Conservation (phyloP, 2,329 filamentous ascomycete genomes). For the Dactylellina parvicollis region DNA sequence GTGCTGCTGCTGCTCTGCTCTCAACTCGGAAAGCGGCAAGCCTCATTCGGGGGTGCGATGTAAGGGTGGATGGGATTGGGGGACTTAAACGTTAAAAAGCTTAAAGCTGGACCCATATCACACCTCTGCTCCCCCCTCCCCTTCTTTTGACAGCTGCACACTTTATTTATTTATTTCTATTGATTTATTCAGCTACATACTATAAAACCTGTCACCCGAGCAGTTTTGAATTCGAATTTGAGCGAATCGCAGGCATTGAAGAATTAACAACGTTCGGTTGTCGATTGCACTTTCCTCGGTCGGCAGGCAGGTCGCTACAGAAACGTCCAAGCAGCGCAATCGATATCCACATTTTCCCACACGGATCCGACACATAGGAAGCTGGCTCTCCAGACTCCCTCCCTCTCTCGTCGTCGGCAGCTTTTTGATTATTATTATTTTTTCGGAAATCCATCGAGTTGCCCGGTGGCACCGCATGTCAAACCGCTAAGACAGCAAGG, state of each 20-base stretch:
- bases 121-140: not conserved
- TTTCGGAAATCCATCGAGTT: conserved; percentile 2
- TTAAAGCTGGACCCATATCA: conserved; percentile 36
- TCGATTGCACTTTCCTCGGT: conserved; percentile 53
- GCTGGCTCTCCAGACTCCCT: too few relatives aligned
- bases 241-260: not conserved
- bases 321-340: conserved; percentile 1
- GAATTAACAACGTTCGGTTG: not conserved
- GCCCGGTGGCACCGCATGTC: conserved; percentile 42
- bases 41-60: conserved; percentile 1
- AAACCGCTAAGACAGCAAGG: conserved; percentile 52
- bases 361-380: not conserved
- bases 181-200: too few relatives aligned
- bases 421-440: too few relatives aligned
- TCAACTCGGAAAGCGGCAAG: conserved; percentile 50
- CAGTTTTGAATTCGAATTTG: too few relatives aligned
- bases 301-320: conserved; percentile 34
- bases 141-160: conserved; percentile 1
- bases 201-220: too few relatives aligned
- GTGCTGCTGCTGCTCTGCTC: not conserved
- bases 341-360: conserved; percentile 25
- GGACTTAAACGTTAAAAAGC: conserved; percentile 24
- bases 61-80: not conserved
- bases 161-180: conserved; percentile 6
- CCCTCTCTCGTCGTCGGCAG: too few relatives aligned